A percentile compares a stretch with the other conserved stretches of the same genome.
phyloP scores from a whole-genome alignment of 1,284 basidiomycete species.

The Trametes polyzona region DNA sequence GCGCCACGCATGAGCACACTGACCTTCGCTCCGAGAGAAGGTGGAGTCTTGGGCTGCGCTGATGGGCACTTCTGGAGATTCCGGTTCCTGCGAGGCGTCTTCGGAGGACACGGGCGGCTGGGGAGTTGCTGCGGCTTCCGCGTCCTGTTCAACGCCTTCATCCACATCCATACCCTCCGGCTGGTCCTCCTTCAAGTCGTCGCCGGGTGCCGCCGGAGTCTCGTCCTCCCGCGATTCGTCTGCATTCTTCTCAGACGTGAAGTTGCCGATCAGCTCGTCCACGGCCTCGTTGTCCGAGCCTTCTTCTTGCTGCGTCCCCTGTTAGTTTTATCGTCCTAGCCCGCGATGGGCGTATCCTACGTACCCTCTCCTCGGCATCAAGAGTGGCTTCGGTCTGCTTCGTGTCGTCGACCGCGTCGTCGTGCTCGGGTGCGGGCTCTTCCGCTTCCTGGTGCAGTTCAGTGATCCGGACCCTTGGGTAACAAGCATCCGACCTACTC shows the following conservation, averaged over 20 bases:
- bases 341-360: neutral
- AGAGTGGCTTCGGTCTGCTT: neutral
- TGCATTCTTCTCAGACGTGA: constrained; percentile 13
- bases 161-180: constrained; percentile 21
- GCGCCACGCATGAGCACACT: neutral
- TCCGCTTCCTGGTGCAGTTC: neutral
- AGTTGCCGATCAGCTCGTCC: constrained; percentile 21
- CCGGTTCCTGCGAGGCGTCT: constrained; percentile 17
- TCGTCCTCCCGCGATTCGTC: constrained; percentile 18
- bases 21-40: constrained; percentile 18
- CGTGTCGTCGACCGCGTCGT: neutral
- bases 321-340: neutral
- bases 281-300: constrained; percentile 25
- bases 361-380: constrained; percentile 17
- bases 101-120: constrained; percentile 3
- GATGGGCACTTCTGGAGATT: constrained; percentile 9
- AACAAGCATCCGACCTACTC: neutral
- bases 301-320: constrained; percentile 10
- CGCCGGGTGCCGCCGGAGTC: constrained; percentile 16
- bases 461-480: neutral
- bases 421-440: neutral
- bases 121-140: constrained; percentile 18
- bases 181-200: neutral
- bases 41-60: constrained; percentile 3
- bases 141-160: constrained; percentile 17